phyloP scores from a whole-genome alignment of 306 rosid genomes.

The Biancaea sappan region DNA sequence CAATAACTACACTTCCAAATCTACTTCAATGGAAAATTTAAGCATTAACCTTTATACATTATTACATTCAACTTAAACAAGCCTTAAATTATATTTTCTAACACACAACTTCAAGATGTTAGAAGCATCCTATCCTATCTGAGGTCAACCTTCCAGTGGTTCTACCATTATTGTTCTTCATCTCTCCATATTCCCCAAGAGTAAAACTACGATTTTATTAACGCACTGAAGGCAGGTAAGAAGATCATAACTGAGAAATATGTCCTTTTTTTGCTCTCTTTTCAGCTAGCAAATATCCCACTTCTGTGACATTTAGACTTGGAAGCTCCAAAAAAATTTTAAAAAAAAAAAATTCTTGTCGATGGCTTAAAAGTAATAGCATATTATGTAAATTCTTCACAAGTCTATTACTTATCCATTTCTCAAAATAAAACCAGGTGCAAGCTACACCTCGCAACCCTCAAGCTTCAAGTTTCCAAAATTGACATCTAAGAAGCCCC shows the following conservation, averaged over 20 bases:
- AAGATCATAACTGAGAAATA: slow-evolving; percentile 11
- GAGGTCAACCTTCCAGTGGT: not conserved
- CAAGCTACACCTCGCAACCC: not conserved
- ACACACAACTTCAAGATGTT: slow-evolving; percentile 10
- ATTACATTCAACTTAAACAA: not conserved
- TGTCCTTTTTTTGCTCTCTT: not conserved
- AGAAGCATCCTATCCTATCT: slow-evolving; percentile 30
- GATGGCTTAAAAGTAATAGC: not conserved
- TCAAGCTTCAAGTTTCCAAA: not conserved
- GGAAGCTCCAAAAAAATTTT: no score
- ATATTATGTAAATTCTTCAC: not conserved
- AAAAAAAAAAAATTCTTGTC: not conserved
- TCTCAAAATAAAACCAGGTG: not conserved
- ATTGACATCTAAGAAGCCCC: slow-evolving; percentile 12
- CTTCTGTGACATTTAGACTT: not conserved
- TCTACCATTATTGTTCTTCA: not conserved
- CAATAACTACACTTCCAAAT: not conserved
- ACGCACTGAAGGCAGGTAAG: slow-evolving; percentile 1
- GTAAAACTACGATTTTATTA: slow-evolving; percentile 11
- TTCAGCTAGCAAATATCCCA: slow-evolving; percentile 6
- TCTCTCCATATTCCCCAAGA: slow-evolving; percentile 17
- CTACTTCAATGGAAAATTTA: not conserved
- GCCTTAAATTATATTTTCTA: not conserved
- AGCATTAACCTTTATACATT: slow-evolving; percentile 14
- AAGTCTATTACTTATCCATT: not conserved